Conservation (phyloP, 2,329 filamentous ascomycete genomes). For the Venturia carpophila region DNA sequence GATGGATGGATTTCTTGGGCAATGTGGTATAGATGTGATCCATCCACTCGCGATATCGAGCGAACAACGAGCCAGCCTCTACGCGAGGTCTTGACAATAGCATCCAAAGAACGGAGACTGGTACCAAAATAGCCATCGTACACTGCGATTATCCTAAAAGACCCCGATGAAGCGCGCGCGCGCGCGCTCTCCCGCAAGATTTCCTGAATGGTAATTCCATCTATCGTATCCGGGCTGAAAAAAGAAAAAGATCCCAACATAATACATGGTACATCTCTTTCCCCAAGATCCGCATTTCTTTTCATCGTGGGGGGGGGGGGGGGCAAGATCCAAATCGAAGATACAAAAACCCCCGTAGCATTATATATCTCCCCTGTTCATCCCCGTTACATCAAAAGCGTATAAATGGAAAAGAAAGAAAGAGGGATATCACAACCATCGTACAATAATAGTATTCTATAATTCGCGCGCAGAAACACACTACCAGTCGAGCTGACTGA, state of each 20-base stretch:
- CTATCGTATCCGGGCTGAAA: background rate
- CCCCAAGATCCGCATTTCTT: too few species aligned
- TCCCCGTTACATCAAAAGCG: background rate
- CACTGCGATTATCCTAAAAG: too few species aligned
- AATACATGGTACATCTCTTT: background rate
- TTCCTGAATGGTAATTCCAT: background rate
- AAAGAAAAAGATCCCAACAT: background rate
- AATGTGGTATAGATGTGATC: too few species aligned
- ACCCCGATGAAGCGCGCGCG: too few species aligned
- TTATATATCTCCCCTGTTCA: background rate
- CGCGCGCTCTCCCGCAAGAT: too few species aligned
- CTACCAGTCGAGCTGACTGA: background rate
- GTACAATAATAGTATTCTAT: background rate
- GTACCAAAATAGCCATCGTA: background rate
- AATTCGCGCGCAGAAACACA: background rate
- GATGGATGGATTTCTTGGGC: too few species aligned
- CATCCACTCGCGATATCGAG: too few species aligned
- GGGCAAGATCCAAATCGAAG: too few species aligned
- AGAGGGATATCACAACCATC: slow-evolving; percentile 5
- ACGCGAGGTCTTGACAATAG: too few species aligned
- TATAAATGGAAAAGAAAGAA: background rate
- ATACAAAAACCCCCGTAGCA: background rate
- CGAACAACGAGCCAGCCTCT: too few species aligned
- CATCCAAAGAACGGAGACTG: too few species aligned
- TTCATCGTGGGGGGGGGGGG: too few species aligned